Evolutionary conservation across 257 asterid species (phyloP).

Genomic region (Fraxinus excelsior): DNA sequence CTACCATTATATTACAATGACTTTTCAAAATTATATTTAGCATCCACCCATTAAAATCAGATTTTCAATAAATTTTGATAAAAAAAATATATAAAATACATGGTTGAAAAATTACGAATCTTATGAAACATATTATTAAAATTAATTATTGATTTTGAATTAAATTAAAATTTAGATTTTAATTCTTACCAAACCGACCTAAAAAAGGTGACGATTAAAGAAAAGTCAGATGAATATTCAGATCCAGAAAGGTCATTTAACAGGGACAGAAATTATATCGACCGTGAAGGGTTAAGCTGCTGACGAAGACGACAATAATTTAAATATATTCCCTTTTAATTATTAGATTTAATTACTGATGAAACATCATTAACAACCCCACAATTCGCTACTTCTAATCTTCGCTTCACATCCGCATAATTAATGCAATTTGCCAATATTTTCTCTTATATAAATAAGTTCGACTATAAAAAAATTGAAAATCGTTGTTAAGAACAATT

Average conservation of each 20-base stretch:
- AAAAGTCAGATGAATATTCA: neutral
- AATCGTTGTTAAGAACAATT: neutral
- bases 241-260: constrained; percentile 35
- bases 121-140: too few species aligned
- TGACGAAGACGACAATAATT: neutral
- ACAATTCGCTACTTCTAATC: constrained; percentile 31
- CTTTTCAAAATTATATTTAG: too few species aligned
- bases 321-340: too few species aligned
- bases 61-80: too few species aligned
- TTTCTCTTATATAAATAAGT: neutral
- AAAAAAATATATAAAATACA: too few species aligned
- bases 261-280: constrained; percentile 17
- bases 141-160: too few species aligned
- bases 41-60: too few species aligned
- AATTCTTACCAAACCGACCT: too few species aligned
- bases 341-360: too few species aligned
- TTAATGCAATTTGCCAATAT: constrained; percentile 4
- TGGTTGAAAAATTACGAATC: too few species aligned
- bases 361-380: neutral
- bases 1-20: too few species aligned
- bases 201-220: neutral
- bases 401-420: constrained; percentile 27
- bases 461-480: neutral
- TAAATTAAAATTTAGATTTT: too few species aligned
- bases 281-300: constrained; percentile 30